Evolutionary conservation across 2,329 filamentous ascomycete species (phyloP).

Genomic region (Trichoderma citrinoviride): DNA sequence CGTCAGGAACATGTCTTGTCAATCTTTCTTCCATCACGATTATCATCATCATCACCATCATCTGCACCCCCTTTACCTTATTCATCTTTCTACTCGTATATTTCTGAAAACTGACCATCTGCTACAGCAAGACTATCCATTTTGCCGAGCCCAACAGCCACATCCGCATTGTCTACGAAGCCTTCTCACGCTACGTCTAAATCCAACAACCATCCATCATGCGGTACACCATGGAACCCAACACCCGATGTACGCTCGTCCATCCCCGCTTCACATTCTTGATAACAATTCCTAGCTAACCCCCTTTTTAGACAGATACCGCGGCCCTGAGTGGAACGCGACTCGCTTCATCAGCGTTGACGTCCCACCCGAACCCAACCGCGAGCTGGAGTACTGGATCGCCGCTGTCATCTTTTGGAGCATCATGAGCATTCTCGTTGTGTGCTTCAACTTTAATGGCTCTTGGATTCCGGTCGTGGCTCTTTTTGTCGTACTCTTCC

Average conservation of each 20-base stretch:
- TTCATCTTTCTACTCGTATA: neutral
- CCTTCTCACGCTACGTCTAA: slow-evolving; percentile 5
- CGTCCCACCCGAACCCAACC: neutral
- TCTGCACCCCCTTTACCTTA: neutral
- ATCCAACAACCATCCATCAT: fast-evolving
- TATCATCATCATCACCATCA: neutral
- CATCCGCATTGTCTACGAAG: slow-evolving; percentile 1
- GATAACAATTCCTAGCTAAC: neutral
- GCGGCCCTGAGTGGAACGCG: neutral
- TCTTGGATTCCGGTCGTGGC: neutral
- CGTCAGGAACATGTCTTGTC: neutral
- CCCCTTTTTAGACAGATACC: neutral
- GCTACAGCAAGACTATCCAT: neutral
- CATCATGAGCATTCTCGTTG: neutral
- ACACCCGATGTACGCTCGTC: neutral
- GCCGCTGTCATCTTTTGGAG: neutral
- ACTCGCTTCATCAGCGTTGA: neutral
- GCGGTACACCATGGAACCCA: neutral
- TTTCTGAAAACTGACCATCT: neutral
- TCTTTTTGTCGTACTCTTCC: no score
- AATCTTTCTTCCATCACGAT: neutral
- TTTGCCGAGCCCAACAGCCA: neutral
- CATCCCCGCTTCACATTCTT: neutral
- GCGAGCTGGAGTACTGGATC: neutral
- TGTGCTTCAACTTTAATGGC: neutral